These are phyloP conservation scores for Grifola frondosa DNA, from an alignment of 1,284 basidiomycete genomes.

Conservation along the genomic window DNA sequence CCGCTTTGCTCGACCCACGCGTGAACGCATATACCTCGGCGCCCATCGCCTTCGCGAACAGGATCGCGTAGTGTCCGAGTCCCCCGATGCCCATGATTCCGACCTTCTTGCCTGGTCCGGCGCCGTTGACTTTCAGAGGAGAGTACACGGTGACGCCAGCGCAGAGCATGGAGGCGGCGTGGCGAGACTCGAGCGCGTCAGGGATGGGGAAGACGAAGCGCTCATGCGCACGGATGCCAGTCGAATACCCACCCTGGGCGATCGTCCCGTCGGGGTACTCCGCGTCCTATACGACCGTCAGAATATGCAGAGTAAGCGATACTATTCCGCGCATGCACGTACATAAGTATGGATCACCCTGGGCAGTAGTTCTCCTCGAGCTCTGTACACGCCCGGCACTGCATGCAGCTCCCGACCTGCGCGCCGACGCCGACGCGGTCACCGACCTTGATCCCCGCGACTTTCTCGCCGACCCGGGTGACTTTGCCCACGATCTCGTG, in stretches of 20 bases:
- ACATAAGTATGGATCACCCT: constrained; percentile 35
- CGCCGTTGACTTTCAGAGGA: constrained; percentile 57
- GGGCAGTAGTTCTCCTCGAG: constrained; percentile 54
- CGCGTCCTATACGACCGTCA: constrained; percentile 32
- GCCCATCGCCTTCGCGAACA: constrained; percentile 18
- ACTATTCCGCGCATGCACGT: constrained; percentile 10
- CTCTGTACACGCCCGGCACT: constrained; percentile 51
- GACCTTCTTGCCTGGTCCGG: constrained; percentile 62
- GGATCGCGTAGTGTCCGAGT: constrained; percentile 33
- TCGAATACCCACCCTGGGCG: constrained; percentile 62
- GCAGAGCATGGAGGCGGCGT: constrained; percentile 55
- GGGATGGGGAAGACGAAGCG: constrained; percentile 70
- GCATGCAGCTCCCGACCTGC: constrained; percentile 49
- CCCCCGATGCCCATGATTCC: constrained; percentile 67
- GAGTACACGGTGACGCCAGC: constrained; percentile 67
- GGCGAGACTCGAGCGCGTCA: constrained; percentile 48
- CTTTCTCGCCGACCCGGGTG: constrained; percentile 48
- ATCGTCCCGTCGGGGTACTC: constrained; percentile 53
- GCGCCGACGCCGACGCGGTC: constrained; percentile 66
- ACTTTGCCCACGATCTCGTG: constrained; percentile 64
- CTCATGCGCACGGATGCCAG: constrained; percentile 61
- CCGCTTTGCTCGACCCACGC: constrained; percentile 56
- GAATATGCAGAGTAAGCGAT: not conserved
- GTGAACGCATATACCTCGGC: constrained; percentile 65
- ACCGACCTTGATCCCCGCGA: constrained; percentile 56